Percentiles rank a stretch among this genome's conserved stretches.
These are phyloP conservation scores for Trichoderma cornu-damae DNA, from an alignment of 2,329 filamentous ascomycete species.

Conservation along the genomic window DNA sequence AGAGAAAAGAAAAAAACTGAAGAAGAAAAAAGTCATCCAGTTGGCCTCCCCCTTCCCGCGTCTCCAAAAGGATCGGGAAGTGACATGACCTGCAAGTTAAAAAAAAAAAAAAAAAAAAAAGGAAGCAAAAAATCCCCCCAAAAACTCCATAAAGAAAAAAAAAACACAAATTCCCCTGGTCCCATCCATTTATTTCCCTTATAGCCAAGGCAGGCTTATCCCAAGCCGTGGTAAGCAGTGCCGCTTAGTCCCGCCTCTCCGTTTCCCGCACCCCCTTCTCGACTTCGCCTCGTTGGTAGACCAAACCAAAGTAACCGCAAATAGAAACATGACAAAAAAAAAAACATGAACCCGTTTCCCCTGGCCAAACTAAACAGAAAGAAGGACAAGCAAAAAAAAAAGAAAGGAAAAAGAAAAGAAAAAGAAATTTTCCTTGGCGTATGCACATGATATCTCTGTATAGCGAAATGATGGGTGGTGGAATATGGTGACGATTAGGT, in stretches of 20 bases:
- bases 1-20: conserved; percentile 3
- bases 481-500: not conserved
- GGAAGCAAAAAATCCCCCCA: not conserved
- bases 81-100: not conserved
- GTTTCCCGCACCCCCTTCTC: not conserved
- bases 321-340: conserved; percentile 14
- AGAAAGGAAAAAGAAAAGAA: no score
- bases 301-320: conserved; percentile 4
- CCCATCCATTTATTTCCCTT: not conserved
- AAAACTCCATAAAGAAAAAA: no score
- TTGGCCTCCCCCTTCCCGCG: not conserved
- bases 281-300: conserved; percentile 13
- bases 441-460: conserved; percentile 19
- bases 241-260: not conserved
- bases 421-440: conserved; percentile 12
- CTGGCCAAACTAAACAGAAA: not conserved
- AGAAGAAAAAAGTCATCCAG: not conserved
- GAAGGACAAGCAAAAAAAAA: no score
- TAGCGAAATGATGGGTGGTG: not conserved
- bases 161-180: conserved; percentile 6
- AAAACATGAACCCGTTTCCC: conserved; percentile 3
- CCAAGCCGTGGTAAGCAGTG: conserved; percentile 11
- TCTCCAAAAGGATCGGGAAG: not conserved
- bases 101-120: not conserved
- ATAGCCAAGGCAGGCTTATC: not conserved